Evolutionary conservation across 1,139 yeast species (phyloP), one percentile per base, ranked within the genome.

Genomic region (Yamadazyma blattariae): DNA sequence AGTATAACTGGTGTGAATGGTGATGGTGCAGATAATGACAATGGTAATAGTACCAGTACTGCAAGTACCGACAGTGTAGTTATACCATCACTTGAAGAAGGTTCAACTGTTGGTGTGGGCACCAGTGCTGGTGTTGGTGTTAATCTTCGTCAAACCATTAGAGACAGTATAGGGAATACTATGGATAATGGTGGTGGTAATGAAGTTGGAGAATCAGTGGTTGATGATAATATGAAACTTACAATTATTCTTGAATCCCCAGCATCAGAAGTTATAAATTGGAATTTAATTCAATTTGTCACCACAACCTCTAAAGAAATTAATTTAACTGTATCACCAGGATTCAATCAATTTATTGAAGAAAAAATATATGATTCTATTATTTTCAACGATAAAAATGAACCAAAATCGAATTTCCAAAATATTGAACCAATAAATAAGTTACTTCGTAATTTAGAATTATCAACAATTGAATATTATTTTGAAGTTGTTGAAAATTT

Each of bases 161-260:
- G 19, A 7, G 19, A 17, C 5, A 17, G 7, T 17, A 7, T 17
- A 17, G n/a, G n/a, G n/a, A n/a, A n/a, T n/a, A n/a, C n/a, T n/a
- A n/a, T n/a, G n/a, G n/a, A n/a, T n/a, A n/a, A n/a, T n/a, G n/a
- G n/a, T n/a, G 21, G 9, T 19, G 21, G 21, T 10, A 12, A 7
- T 10, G 22, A 27, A n/a, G 22, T 11, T 5, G 7, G 3, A 27
- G 12, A 27, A n/a, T 4, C 7, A 17, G 13, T n/a, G 23, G 13
- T 3, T 11, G 21, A 17, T n/a, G 3, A 3, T 5, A 5, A 18
- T 34, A 27, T 49, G 22, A 42, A 41, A 17, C 31, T 54, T 3
- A 46, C 59, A 3, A 46, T 56, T 7, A 46, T 52, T 35, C 38
- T 59, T 13, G 56, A 57, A 1, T 57, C 61, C 3, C 61, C 59